These are phyloP conservation scores for Marasmius oreades DNA, from an alignment of 1,284 basidiomycete genomes.

Conservation along the genomic window DNA sequence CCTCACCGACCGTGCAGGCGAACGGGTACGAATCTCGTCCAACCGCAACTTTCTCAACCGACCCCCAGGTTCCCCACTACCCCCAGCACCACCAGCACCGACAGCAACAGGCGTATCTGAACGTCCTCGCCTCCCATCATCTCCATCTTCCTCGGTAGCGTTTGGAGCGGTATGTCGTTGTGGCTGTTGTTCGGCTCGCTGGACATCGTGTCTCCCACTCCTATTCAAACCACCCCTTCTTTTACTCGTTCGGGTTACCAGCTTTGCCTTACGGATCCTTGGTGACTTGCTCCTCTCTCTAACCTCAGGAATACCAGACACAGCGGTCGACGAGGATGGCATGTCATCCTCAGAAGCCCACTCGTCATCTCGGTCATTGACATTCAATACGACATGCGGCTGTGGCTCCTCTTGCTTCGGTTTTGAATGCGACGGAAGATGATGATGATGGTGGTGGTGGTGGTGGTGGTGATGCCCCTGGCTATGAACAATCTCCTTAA, in stretches of 20 bases:
- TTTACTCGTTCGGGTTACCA: neutral
- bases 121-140: slow-evolving; percentile 6
- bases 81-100: neutral
- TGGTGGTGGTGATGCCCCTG: slow-evolving; percentile 6
- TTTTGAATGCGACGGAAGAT: too few relatives aligned
- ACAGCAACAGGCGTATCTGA: neutral
- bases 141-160: neutral
- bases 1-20: slow-evolving; percentile 11
- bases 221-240: slow-evolving; percentile 8
- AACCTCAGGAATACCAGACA: slow-evolving; percentile 1
- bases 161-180: neutral
- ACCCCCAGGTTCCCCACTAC: neutral
- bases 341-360: slow-evolving; percentile 24
- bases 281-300: slow-evolving; percentile 8
- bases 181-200: neutral
- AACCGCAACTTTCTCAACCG: slow-evolving; percentile 5
- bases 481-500: slow-evolving; percentile 19
- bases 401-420: neutral
- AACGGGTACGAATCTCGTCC: slow-evolving; percentile 6
- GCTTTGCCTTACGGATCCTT: slow-evolving; percentile 1
- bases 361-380: slow-evolving; percentile 25
- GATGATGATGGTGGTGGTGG: neutral
- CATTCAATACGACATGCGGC: slow-evolving; percentile 2
- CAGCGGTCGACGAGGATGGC: neutral
- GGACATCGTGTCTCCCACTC: neutral